Base-by-base conservation (phyloP, 2,329 filamentous ascomycete species). In the Diaporthe vaccinii region DNA sequence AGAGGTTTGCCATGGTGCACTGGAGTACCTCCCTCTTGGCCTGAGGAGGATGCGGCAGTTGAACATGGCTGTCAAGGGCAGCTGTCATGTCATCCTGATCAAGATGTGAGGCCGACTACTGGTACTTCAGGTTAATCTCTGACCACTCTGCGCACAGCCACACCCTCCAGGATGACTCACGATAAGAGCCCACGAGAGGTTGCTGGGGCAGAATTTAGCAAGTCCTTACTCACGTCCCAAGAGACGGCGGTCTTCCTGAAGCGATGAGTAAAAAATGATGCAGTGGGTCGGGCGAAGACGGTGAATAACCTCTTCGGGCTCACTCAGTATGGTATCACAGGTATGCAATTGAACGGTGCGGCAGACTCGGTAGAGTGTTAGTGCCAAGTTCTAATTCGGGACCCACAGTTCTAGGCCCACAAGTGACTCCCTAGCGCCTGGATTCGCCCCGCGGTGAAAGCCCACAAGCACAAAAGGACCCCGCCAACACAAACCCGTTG, bases 391-490 rank as follows among this genome's bases (percentile, higher is more conserved):
- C 55, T 44, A 41, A 15, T 53, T 39, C 49, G 17, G 58, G 58
- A 51, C 70, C 57, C 70, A 62, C 70, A 53, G 12, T 14, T 14
- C 34, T 46, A 44, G 58, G 28, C 46, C 70, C 70, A 44, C 44
- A 44, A 44, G 25, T 73, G 58, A 65, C 57, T 65, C 70, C 58
- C 59, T 73, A 73, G 70, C 70, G 58, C 41, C 28, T 53, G 41
- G 70, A n/a, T 39, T 67, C 59, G 58, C 74, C 74, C 74, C 70
- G 61, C 53, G 70, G 58, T 55, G 51, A 70, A 65, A 58, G 61
- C 67, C 65, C 44, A 76, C 74, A 74, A 71, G 65, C 74, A 74
- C 75, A 76, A 76, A 74, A 76, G 72, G 72, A 76, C 75, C 72
- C 75, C 75, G 73, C 75, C 72, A 74, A 58, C 72, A 74, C 59